Base-by-base conservation (phyloP, 2,329 filamentous ascomycete genomes). In the Cytospora piceae region DNA sequence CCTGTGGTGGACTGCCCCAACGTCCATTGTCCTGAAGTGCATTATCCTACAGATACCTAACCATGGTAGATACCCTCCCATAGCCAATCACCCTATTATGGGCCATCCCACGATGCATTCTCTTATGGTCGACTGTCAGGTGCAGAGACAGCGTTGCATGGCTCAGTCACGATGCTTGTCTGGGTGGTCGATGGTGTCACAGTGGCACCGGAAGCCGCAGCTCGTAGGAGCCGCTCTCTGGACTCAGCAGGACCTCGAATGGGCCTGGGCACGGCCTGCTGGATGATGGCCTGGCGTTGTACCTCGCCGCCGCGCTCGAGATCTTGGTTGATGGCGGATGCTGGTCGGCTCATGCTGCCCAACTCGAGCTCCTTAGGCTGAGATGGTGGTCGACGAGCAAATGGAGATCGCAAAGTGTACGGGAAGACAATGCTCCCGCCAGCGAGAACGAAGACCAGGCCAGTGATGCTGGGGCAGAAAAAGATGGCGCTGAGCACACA, bases 311-410 rank as follows among this genome's bases (percentile, higher is more conserved):
- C n/a, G 11, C 46, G n/a, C n/a, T 24, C 17, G 46, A 11, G 4
- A 20, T 22, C 27, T 54, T 20, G 52, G 14, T 12, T 34, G 6
- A 42, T 37, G 7, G 46, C 42, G 6, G n/a, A 24, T 6, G 29
- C 46, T 4, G 20, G 20, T 5, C 51, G 52, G 22, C 6, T 20
- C 1, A 64, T 8, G 14, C 56, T 7, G 3, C 29, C 56, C 17
- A 67, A 20, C 57, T 67, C 65, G 8, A 60, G 34, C 7, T 60
- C 65, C 42, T 64, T 37, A 52, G 51, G 37, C 3, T 34, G 51
- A 57, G 61, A 24, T 29, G 62, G 20, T 14, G 46, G 8, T 12
- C 52, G 15, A 14, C 31, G 24, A 15, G 14, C 2, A 8, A 22
- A 20, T 8, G 31, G 34, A 46, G 29, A 51, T 3, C 14, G 31